Evolutionary conservation across 2,329 filamentous ascomycete species (phyloP).

Genomic region (Teratosphaeria zuluensis): DNA sequence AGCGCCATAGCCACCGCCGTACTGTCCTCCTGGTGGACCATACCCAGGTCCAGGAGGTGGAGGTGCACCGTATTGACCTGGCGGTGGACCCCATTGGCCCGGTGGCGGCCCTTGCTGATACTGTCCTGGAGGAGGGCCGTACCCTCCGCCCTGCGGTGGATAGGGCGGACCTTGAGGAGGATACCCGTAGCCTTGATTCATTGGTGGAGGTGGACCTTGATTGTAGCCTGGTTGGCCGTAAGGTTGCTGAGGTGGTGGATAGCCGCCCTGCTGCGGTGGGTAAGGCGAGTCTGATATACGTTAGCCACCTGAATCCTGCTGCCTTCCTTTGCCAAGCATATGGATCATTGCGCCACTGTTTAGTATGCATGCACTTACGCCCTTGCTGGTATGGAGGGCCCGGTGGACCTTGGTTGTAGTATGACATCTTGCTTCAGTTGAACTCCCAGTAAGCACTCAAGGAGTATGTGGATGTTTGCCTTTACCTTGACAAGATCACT

Average conservation of each 20-base stretch:
- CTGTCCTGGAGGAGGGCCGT: constrained; percentile 10
- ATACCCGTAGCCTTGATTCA: constrained; percentile 11
- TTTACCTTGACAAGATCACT: not conserved
- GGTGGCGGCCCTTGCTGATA: constrained; percentile 11
- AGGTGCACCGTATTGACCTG: constrained; percentile 8
- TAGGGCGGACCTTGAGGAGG: constrained; percentile 2
- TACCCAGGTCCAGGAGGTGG: constrained; percentile 4
- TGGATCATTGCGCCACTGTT: not conserved
- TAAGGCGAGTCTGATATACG: constrained; percentile 8
- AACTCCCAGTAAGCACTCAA: not conserved
- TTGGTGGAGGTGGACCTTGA: constrained; percentile 6
- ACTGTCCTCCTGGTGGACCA: constrained; percentile 4
- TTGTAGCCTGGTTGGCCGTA: constrained; percentile 11
- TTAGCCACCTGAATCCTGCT: not conserved
- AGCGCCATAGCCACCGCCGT: constrained; percentile 6
- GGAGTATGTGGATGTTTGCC: not conserved
- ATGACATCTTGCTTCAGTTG: constrained; percentile 5
- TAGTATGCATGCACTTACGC: constrained; percentile 6
- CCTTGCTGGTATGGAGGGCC: constrained; percentile 6
- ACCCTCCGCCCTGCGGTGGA: constrained; percentile 5
- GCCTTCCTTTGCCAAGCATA: not conserved
- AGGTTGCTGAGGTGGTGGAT: constrained; percentile 9
- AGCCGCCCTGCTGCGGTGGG: constrained; percentile 8
- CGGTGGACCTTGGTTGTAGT: constrained; percentile 7
- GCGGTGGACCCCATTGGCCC: constrained; percentile 11